These are phyloP conservation scores for Elongisporangium undulatum DNA, from an alignment of 352 stramenopile species.

Conservation along the genomic window DNA sequence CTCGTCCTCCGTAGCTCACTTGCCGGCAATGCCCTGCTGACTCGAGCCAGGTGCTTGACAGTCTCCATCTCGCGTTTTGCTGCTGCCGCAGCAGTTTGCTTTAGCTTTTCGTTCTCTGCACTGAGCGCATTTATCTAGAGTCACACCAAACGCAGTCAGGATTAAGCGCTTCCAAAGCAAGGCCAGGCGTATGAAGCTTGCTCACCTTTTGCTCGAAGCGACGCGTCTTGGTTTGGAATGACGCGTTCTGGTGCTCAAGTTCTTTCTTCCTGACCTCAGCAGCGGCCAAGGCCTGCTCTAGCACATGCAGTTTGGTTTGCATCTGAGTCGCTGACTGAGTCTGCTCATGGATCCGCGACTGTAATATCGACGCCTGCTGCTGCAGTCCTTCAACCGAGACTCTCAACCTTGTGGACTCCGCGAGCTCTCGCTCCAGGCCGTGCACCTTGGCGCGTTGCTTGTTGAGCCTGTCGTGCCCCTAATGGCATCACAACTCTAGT, in stretches of 20 bases:
- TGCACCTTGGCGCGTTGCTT: slow-evolving; percentile 25
- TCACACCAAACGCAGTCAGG: no score
- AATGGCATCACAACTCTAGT: not conserved
- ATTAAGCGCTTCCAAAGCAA: no score
- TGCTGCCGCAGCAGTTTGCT: slow-evolving; percentile 13
- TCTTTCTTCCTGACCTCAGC: slow-evolving; percentile 8
- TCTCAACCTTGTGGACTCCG: slow-evolving; percentile 22
- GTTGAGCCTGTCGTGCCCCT: slow-evolving; percentile 40
- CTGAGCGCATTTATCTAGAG: slow-evolving; percentile 45
- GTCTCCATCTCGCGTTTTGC: slow-evolving; percentile 46
- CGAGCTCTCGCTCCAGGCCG: slow-evolving; percentile 23
- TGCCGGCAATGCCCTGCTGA: slow-evolving; percentile 12
- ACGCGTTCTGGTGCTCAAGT: slow-evolving; percentile 24
- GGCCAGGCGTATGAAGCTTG: no score
- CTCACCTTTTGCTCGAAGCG: slow-evolving; percentile 47
- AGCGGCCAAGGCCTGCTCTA: not conserved
- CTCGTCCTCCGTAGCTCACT: not conserved
- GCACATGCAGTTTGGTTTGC: not conserved
- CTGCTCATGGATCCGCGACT: not conserved
- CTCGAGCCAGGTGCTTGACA: slow-evolving; percentile 28
- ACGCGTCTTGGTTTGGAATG: no score
- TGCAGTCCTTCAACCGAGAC: not conserved
- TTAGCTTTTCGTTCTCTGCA: slow-evolving; percentile 39
- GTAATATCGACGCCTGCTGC: not conserved
- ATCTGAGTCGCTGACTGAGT: not conserved